Percentiles rank a stretch among this genome's conserved stretches.
Evolutionary conservation across 805 yeast genomes (phyloP).

Genomic region (Metschnikowia similis): DNA sequence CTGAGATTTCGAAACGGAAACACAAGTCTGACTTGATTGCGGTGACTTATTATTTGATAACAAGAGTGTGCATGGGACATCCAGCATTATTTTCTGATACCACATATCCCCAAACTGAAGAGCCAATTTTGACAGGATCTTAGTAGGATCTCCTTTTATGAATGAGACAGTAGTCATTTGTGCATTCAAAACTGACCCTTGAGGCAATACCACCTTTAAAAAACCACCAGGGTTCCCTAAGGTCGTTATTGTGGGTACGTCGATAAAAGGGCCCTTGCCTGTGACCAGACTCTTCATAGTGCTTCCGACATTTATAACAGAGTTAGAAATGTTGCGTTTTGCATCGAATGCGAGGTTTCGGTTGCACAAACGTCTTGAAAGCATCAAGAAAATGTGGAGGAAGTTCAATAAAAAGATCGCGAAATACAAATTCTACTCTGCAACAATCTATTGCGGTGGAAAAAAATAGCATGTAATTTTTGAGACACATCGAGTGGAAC

Average conservation of each 20-base stretch:
- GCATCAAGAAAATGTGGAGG: neutral
- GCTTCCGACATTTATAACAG: neutral
- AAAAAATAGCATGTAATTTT: neutral
- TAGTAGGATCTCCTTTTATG: conserved; percentile 5
- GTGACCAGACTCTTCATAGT: conserved; percentile 5
- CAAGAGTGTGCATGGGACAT: conserved; percentile 6
- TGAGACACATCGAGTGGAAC: neutral
- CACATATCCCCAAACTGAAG: conserved; percentile 4
- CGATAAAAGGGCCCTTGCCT: conserved; percentile 14
- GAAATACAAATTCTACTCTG: neutral
- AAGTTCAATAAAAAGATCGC: neutral
- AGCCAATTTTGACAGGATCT: conserved; percentile 4
- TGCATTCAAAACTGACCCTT: conserved; percentile 6
- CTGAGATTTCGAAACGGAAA: conserved; percentile 4
- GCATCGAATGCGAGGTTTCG: neutral
- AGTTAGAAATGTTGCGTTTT: neutral
- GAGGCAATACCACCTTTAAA: conserved; percentile 10
- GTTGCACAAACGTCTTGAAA: neutral
- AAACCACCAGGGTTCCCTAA: conserved; percentile 6
- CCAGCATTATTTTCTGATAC: conserved; percentile 12
- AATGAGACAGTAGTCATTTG: conserved; percentile 5
- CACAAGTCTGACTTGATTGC: conserved; percentile 1
- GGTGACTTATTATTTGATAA: conserved; percentile 6
- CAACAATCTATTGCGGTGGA: neutral
- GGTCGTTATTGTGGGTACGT: conserved; percentile 8